A percentile compares a stretch with the other conserved stretches of the same genome.
Conservation (phyloP, 176 grass and related monocot genomes). For the Echinochloa phyllopogon region DNA sequence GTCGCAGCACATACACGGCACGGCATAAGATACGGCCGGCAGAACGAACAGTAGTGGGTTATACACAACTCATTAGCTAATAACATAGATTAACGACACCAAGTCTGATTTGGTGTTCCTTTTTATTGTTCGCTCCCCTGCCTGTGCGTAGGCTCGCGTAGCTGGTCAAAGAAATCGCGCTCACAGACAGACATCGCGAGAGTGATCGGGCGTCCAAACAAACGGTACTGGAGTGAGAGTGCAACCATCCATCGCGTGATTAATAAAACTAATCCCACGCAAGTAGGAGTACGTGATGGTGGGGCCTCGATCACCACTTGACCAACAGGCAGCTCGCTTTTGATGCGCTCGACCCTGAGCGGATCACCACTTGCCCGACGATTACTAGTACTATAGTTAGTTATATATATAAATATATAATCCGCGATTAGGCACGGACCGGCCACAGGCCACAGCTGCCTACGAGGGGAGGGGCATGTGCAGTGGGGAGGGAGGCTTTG, state of each 20-base stretch:
- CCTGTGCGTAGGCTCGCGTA: no score
- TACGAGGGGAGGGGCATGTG: neutral
- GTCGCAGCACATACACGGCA: neutral
- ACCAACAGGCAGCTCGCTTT: conserved; percentile 39
- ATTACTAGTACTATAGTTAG: neutral
- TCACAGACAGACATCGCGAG: neutral
- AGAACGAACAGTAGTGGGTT: neutral
- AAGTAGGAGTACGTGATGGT: neutral
- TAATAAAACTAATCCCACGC: neutral
- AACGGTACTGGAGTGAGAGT: conserved; percentile 15
- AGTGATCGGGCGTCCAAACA: no score
- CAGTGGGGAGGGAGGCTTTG: neutral
- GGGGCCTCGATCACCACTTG: conserved; percentile 50
- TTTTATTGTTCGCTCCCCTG: no score
- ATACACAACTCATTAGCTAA: neutral
- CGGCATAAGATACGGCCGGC: neutral
- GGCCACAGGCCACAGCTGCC: no score
- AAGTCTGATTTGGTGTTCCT: neutral
- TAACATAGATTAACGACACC: neutral
- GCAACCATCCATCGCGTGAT: neutral
- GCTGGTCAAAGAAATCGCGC: conserved; percentile 12
- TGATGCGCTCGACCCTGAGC: conserved; percentile 41
- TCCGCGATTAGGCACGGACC: neutral
- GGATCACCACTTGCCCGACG: neutral
- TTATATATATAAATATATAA: neutral